Evolutionary conservation across 805 yeast genomes (phyloP).

Genomic region (Myxozyma vanderwaltii): DNA sequence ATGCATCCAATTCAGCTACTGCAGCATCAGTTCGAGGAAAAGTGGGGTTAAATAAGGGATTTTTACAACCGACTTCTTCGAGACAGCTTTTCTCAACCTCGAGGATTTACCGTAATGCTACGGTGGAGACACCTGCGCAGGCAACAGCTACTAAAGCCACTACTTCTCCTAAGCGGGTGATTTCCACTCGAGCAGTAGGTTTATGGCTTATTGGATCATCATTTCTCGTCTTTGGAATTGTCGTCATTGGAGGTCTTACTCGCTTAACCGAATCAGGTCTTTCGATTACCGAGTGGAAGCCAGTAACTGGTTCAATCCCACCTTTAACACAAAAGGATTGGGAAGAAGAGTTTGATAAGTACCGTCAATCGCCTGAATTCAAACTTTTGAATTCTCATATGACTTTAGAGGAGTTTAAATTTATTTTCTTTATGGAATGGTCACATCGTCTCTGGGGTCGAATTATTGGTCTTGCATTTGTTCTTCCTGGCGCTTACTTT

Average conservation of each 20-base stretch:
- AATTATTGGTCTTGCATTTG: conserved; percentile 78
- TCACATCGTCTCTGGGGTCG: conserved; percentile 91
- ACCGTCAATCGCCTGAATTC: conserved; percentile 87
- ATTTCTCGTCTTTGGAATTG: conserved; percentile 89
- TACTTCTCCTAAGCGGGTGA: background rate
- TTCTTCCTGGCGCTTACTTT: conserved; percentile 83
- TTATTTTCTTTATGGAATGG: conserved; percentile 98
- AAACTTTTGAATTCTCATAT: conserved; percentile 85
- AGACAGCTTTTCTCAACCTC: conserved; percentile 2
- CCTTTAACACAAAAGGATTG: conserved; percentile 81
- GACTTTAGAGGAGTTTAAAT: conserved; percentile 88
- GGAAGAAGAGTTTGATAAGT: conserved; percentile 80
- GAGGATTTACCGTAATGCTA: background rate
- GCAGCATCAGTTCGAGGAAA: no score
- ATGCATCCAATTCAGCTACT: no score
- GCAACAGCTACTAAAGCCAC: background rate
- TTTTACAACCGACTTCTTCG: background rate
- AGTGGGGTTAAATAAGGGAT: no score
- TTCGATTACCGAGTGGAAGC: conserved; percentile 97
- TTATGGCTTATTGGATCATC: conserved; percentile 89
- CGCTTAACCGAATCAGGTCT: conserved; percentile 94
- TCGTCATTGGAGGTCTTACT: conserved; percentile 93
- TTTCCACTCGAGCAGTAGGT: conserved; percentile 54
- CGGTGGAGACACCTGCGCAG: no score
- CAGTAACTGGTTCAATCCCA: conserved; percentile 93